Conservation (phyloP, 2,329 filamentous ascomycete species). For the Phoma herbarum region DNA sequence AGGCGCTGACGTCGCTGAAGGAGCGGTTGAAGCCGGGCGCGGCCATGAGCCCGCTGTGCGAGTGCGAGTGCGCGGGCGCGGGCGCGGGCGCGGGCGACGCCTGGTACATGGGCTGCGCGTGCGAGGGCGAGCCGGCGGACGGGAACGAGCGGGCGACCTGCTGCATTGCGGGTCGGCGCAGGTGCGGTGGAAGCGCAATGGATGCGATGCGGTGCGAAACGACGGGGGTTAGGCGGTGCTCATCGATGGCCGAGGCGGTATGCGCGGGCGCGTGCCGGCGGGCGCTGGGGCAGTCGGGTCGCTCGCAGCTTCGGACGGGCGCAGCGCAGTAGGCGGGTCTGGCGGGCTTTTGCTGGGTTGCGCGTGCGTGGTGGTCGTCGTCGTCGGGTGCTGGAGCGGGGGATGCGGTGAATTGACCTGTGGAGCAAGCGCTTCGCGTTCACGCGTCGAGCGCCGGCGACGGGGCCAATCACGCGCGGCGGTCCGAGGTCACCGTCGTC, state of each 20-base stretch:
- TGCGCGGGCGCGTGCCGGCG: neutral
- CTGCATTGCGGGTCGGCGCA: slow-evolving; percentile 23
- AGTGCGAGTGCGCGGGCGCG: too few relatives aligned
- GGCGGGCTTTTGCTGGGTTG: neutral
- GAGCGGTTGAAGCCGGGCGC: slow-evolving; percentile 50
- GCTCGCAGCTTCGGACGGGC: neutral
- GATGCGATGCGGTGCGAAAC: neutral
- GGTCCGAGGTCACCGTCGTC: neutral
- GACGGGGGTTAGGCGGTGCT: slow-evolving; percentile 25
- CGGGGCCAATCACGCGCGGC: slow-evolving; percentile 31
- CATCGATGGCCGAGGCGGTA: slow-evolving; percentile 23
- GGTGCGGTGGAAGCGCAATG: neutral
- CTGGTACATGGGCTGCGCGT: slow-evolving; percentile 16
- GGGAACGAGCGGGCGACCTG: slow-evolving; percentile 47
- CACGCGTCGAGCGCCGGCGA: slow-evolving; percentile 1
- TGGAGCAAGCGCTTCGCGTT: neutral
- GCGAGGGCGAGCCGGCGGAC: slow-evolving; percentile 32
- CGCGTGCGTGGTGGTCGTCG: neutral
- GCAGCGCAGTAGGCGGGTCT: slow-evolving; percentile 3
- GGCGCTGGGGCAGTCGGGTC: neutral
- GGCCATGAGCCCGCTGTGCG: slow-evolving; percentile 45
- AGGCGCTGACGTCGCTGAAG: slow-evolving; percentile 48
- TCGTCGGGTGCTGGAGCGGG: neutral
- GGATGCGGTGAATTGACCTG: neutral
- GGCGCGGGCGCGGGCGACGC: too few relatives aligned